These are phyloP conservation scores for Pisolithus tinctorius DNA, from an alignment of 768 basidiomycete species.

Conservation along the genomic window DNA sequence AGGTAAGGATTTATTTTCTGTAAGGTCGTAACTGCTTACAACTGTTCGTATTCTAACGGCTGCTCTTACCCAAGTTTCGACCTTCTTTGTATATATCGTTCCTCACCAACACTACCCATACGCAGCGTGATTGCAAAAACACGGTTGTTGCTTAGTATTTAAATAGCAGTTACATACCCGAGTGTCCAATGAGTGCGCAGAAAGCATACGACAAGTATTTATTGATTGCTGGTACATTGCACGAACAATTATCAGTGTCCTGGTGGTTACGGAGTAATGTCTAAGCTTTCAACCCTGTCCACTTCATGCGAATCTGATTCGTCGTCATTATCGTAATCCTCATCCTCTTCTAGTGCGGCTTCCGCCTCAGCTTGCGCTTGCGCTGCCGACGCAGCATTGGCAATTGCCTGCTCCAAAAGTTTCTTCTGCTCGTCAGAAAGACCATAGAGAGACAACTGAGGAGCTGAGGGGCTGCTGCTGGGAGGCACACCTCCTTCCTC, in stretches of 20 bases:
- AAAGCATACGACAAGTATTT: constrained; percentile 18
- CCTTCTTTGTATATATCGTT: constrained; percentile 25
- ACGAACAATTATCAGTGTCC: constrained; percentile 12
- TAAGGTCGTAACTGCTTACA: neutral
- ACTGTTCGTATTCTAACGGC: neutral
- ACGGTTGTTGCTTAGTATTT: constrained; percentile 5
- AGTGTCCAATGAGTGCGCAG: constrained; percentile 6
- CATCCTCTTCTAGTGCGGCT: constrained; percentile 64
- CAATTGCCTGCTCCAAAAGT: constrained; percentile 65
- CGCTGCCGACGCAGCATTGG: constrained; percentile 65
- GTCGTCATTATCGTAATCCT: constrained; percentile 41
- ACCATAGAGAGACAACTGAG: constrained; percentile 59
- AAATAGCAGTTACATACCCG: constrained; percentile 2
- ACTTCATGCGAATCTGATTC: constrained; percentile 19
- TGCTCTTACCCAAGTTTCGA: constrained; percentile 15
- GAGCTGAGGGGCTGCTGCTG: constrained; percentile 7
- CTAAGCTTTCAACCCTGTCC: constrained; percentile 11
- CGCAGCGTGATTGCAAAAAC: constrained; percentile 17
- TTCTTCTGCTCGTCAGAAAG: constrained; percentile 68
- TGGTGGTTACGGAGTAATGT: neutral
- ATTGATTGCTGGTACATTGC: constrained; percentile 16
- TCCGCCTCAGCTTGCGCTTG: constrained; percentile 77
- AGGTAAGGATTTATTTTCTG: constrained; percentile 10
- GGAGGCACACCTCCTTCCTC: constrained; percentile 6
- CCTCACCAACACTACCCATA: constrained; percentile 17